Evolutionary conservation across 2,329 filamentous ascomycete genomes (phyloP).

Genomic region (Cytospora paraplurivora): DNA sequence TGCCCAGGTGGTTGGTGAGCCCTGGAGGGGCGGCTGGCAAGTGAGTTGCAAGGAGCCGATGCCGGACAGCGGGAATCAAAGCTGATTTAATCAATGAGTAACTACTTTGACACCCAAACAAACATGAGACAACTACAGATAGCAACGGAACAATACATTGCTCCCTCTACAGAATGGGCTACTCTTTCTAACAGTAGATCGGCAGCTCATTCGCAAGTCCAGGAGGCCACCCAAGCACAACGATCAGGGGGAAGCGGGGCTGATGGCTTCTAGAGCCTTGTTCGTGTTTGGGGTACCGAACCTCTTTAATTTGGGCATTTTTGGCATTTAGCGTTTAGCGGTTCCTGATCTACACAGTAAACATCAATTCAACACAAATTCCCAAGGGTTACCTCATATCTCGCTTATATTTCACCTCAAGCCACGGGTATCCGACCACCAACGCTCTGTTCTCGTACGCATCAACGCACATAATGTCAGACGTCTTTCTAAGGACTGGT

Average conservation of each 20-base stretch:
- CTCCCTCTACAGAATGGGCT: no score
- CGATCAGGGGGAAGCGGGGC: slow-evolving; percentile 20
- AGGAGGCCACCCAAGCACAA: slow-evolving; percentile 9
- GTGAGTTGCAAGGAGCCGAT: no score
- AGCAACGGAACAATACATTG: no score
- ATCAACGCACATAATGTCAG: slow-evolving; percentile 35
- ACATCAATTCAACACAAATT: neutral
- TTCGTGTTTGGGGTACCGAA: neutral
- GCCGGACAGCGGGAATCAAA: no score
- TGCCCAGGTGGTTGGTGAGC: no score
- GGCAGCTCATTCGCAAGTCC: neutral
- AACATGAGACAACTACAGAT: no score
- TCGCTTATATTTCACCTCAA: slow-evolving; percentile 6
- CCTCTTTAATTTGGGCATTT: neutral
- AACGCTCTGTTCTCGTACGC: neutral
- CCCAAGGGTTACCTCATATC: neutral
- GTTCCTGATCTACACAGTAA: neutral
- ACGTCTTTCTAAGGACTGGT: slow-evolving; percentile 55
- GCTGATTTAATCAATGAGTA: no score
- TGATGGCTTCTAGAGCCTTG: slow-evolving; percentile 13
- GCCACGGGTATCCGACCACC: slow-evolving; percentile 34
- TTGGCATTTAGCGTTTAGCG: neutral
- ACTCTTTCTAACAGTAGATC: neutral
- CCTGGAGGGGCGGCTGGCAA: no score
- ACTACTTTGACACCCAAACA: no score